These are phyloP conservation scores for Kodamaea laetipori DNA, from an alignment of 805 yeast genomes.

Conservation along the genomic window DNA sequence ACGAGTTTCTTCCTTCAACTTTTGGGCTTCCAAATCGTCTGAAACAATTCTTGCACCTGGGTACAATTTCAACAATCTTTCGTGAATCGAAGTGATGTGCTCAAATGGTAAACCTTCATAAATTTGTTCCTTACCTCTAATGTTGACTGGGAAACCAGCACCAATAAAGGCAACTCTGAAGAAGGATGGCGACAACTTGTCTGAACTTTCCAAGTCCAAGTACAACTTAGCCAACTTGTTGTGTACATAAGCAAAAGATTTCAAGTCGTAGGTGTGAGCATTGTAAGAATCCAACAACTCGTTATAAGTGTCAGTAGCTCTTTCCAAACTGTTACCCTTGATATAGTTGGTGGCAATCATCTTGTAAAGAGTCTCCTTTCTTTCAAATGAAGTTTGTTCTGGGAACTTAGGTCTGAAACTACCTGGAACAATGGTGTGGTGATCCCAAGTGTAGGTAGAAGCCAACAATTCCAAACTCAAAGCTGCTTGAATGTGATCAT, in stretches of 20 bases:
- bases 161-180: constrained; percentile 83
- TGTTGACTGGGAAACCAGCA: constrained; percentile 76
- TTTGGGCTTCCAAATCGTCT: constrained; percentile 58
- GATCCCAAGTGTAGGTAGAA: constrained; percentile 73
- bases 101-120: constrained; percentile 88
- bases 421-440: constrained; percentile 54
- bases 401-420: constrained; percentile 71
- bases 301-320: constrained; percentile 76
- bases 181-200: constrained; percentile 73
- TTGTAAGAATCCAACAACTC: constrained; percentile 77
- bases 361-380: constrained; percentile 72
- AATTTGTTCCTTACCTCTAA: constrained; percentile 74
- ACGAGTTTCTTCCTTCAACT: constrained; percentile 44
- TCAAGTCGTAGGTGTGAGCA: constrained; percentile 70
- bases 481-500: constrained; percentile 79
- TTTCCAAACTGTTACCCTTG: constrained; percentile 73
- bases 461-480: constrained; percentile 77
- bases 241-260: constrained; percentile 72
- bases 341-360: constrained; percentile 69
- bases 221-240: constrained; percentile 69
- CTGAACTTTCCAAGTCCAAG: constrained; percentile 63
- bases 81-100: constrained; percentile 80
- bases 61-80: constrained; percentile 68
- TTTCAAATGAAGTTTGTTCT: constrained; percentile 75
- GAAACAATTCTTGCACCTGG: constrained; percentile 79